These are phyloP conservation scores for Talaromyces sp. DNA, from an alignment of 2,329 filamentous ascomycete genomes.

Conservation along the genomic window DNA sequence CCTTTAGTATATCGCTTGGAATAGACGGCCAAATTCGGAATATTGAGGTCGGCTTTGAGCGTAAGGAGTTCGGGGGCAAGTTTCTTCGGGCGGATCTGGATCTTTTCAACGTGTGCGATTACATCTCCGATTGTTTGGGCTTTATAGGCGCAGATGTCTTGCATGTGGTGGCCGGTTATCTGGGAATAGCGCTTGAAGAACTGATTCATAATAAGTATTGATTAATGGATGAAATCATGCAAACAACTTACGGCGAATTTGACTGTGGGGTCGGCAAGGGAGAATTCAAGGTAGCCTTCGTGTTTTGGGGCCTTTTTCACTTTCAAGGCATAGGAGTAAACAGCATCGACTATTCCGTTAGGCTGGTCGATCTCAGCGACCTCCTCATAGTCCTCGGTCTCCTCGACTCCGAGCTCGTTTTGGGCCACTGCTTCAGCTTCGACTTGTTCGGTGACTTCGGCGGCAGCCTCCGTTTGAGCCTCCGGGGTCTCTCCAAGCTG, in stretches of 20 bases:
- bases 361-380: neutral
- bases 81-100: slow-evolving; percentile 47
- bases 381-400: neutral
- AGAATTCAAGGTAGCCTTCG: slow-evolving; percentile 55
- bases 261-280: slow-evolving; percentile 55
- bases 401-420: neutral
- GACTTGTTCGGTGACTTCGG: neutral
- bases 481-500: slow-evolving; percentile 29
- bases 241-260: slow-evolving; percentile 69
- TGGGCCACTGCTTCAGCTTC: neutral
- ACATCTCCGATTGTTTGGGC: slow-evolving; percentile 55
- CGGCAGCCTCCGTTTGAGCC: neutral
- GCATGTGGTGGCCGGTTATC: slow-evolving; percentile 70
- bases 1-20: slow-evolving; percentile 63
- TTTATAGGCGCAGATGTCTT: slow-evolving; percentile 63
- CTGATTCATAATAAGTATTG: slow-evolving; percentile 45
- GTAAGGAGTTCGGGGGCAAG: slow-evolving; percentile 47
- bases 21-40: slow-evolving; percentile 69
- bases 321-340: slow-evolving; percentile 3
- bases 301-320: slow-evolving; percentile 27
- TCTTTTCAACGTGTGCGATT: slow-evolving; percentile 47
- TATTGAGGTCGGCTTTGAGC: slow-evolving; percentile 49
- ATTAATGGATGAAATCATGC: neutral
- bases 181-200: slow-evolving; percentile 76
- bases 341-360: neutral